These are phyloP conservation scores for Apiospora aurea DNA, from an alignment of 2,329 filamentous ascomycete species.

Conservation along the genomic window DNA sequence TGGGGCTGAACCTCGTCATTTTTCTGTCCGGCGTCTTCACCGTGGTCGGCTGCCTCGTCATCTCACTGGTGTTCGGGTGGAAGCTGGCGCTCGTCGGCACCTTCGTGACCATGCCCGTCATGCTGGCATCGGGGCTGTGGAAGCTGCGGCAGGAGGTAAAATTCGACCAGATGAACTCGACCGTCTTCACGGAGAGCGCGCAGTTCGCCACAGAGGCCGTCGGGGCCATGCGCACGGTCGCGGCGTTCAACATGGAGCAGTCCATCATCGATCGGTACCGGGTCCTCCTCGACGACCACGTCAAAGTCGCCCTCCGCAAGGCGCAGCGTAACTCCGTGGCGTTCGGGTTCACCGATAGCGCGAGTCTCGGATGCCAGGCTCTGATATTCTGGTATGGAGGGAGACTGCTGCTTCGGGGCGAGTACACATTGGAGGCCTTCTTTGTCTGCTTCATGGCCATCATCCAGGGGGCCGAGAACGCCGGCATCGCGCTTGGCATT, in stretches of 20 bases:
- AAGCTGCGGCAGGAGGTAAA: constrained; percentile 62
- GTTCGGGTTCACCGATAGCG: constrained; percentile 58
- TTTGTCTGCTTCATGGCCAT: constrained; percentile 61
- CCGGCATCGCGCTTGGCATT: constrained; percentile 51
- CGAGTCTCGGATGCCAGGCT: constrained; percentile 42
- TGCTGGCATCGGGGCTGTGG: constrained; percentile 52
- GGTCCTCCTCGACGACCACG: constrained; percentile 62
- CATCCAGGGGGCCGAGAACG: constrained; percentile 53
- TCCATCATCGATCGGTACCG: constrained; percentile 68
- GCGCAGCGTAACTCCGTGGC: constrained; percentile 69
- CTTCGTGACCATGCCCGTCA: constrained; percentile 61
- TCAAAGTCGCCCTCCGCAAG: constrained; percentile 62
- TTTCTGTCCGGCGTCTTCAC: constrained; percentile 67
- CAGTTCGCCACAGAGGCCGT: constrained; percentile 77
- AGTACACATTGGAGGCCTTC: constrained; percentile 50
- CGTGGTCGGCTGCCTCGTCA: constrained; percentile 65
- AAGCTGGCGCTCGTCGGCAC: constrained; percentile 71
- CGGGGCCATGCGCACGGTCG: constrained; percentile 73
- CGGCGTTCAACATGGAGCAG: constrained; percentile 71
- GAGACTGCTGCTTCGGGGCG: constrained; percentile 45
- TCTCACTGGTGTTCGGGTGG: constrained; percentile 75
- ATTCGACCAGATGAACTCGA: constrained; percentile 70
- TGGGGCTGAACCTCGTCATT: constrained; percentile 66
- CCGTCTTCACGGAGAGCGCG: constrained; percentile 71
- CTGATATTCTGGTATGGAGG: constrained; percentile 50